A percentile compares a stretch with the other conserved stretches of the same genome.
These are phyloP conservation scores for Phytophthora melonis DNA, from an alignment of 352 stramenopile species.

Conservation along the genomic window DNA sequence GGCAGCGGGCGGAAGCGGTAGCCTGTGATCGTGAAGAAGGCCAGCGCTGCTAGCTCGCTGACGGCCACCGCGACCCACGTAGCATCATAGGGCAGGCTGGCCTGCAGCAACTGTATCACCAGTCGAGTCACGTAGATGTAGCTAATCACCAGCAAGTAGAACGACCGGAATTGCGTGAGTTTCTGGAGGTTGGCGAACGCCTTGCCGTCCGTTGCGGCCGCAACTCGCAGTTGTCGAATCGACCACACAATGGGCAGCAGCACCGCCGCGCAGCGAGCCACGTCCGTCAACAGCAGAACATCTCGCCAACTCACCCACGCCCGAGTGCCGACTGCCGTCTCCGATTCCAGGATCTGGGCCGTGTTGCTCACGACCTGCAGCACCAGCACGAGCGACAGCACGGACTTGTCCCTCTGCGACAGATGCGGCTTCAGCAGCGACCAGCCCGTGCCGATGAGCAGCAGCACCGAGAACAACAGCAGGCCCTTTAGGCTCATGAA, in stretches of 20 bases:
- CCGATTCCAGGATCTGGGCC: slow-evolving; percentile 90
- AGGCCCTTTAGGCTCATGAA: slow-evolving; percentile 96
- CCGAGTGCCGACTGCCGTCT: slow-evolving; percentile 81
- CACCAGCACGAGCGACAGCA: slow-evolving; percentile 94
- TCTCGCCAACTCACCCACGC: slow-evolving; percentile 83
- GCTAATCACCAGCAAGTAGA: slow-evolving; percentile 97
- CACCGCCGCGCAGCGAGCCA: slow-evolving; percentile 97
- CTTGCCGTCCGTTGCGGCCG: slow-evolving; percentile 91
- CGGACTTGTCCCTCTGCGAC: slow-evolving; percentile 93
- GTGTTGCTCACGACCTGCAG: slow-evolving; percentile 96
- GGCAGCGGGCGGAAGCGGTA: slow-evolving; percentile 92
- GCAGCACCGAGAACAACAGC: slow-evolving; percentile 97
- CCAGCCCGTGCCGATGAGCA: slow-evolving; percentile 98
- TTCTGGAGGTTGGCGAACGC: slow-evolving; percentile 90
- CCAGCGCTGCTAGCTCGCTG: slow-evolving; percentile 82
- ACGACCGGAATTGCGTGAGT: slow-evolving; percentile 96
- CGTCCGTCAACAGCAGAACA: slow-evolving; percentile 96
- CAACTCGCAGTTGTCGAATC: slow-evolving; percentile 84
- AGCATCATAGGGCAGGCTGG: slow-evolving; percentile 92
- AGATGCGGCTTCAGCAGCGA: slow-evolving; percentile 97
- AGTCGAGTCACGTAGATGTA: slow-evolving; percentile 99
- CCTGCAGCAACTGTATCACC: slow-evolving; percentile 93
- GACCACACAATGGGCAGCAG: slow-evolving; percentile 98
- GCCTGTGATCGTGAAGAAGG: slow-evolving; percentile 94
- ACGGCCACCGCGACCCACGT: slow-evolving; percentile 76